Evolutionary conservation across 345 rosid species (phyloP).

Genomic region (Eucalyptus microcorys): DNA sequence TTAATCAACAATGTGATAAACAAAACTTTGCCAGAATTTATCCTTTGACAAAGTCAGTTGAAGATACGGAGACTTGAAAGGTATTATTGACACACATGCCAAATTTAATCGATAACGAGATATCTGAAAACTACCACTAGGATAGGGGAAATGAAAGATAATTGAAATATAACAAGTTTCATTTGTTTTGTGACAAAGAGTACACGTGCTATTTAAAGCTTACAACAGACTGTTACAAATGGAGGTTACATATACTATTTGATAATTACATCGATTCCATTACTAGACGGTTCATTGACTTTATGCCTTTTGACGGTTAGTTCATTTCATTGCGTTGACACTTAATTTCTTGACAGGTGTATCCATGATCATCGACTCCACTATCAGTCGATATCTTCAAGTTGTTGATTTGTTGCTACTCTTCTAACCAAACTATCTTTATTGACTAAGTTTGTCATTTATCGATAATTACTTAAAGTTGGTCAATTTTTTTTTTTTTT

Average conservation of each 20-base stretch:
- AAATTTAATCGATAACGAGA: no score
- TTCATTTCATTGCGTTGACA: not conserved
- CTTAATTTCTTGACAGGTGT: accelerated
- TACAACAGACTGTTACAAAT: accelerated
- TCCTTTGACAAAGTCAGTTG: not conserved
- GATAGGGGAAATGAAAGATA: accelerated
- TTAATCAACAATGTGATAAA: not conserved
- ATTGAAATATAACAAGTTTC: not conserved
- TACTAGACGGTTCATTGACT: not conserved
- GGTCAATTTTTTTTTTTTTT: not conserved
- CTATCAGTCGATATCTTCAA: not conserved
- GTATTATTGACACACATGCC: accelerated
- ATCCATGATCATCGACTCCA: not conserved
- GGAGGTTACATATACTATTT: not conserved
- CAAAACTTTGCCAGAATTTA: not conserved
- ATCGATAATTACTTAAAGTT: no score
- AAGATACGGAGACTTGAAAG: not conserved
- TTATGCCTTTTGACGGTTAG: accelerated
- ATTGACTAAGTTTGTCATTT: no score
- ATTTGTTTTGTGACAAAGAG: not conserved
- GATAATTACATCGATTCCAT: not conserved
- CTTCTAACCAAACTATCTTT: not conserved
- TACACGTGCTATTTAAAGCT: not conserved
- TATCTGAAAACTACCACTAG: not conserved
- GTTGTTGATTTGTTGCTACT: not conserved